Percentiles rank a stretch among this genome's conserved stretches.
Evolutionary conservation across 768 basidiomycete species (phyloP).

Genomic region (Cyclocybe aegerita): DNA sequence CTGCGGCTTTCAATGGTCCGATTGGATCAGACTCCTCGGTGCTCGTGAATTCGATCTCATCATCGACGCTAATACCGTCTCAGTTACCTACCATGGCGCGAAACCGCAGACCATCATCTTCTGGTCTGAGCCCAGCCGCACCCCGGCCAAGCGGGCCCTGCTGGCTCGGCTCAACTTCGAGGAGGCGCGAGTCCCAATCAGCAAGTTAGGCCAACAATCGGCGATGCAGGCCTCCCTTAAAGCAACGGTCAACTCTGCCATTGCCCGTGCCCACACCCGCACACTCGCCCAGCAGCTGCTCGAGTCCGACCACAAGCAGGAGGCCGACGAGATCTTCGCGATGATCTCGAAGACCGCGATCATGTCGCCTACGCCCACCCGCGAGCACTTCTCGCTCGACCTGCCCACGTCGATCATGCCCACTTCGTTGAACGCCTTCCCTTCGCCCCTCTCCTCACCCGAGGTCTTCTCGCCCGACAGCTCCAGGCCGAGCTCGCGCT

Average conservation of each 20-base stretch:
- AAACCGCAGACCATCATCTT: slow-evolving; percentile 23
- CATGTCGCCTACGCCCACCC: slow-evolving; percentile 35
- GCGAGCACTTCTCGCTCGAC: slow-evolving; percentile 22
- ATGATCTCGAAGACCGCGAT: slow-evolving; percentile 31
- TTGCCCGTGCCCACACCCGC: slow-evolving; percentile 21
- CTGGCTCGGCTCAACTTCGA: slow-evolving; percentile 14
- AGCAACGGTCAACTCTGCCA: slow-evolving; percentile 18
- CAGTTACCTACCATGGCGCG: slow-evolving; percentile 25
- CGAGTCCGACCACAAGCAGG: slow-evolving; percentile 28
- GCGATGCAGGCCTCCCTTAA: slow-evolving; percentile 14
- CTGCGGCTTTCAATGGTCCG: slow-evolving; percentile 30
- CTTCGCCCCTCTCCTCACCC: slow-evolving; percentile 21
- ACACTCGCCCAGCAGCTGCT: slow-evolving; percentile 35
- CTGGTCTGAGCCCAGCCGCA: slow-evolving; percentile 24
- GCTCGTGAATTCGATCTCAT: slow-evolving; percentile 33
- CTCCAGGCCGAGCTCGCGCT: slow-evolving; percentile 42
- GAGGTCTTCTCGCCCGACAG: slow-evolving; percentile 20
- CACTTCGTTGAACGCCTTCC: slow-evolving; percentile 12
- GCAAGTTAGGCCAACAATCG: slow-evolving; percentile 24
- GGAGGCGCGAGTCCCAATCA: slow-evolving; percentile 25
- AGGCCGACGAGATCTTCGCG: slow-evolving; percentile 35
- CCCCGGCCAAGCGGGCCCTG: slow-evolving; percentile 15
- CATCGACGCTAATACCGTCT: slow-evolving; percentile 26
- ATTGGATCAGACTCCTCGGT: slow-evolving; percentile 36
- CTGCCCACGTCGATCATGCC: slow-evolving; percentile 11